These are phyloP conservation scores for Botrytis tulipae DNA, from an alignment of 2,329 filamentous ascomycete genomes.

Conservation along the genomic window DNA sequence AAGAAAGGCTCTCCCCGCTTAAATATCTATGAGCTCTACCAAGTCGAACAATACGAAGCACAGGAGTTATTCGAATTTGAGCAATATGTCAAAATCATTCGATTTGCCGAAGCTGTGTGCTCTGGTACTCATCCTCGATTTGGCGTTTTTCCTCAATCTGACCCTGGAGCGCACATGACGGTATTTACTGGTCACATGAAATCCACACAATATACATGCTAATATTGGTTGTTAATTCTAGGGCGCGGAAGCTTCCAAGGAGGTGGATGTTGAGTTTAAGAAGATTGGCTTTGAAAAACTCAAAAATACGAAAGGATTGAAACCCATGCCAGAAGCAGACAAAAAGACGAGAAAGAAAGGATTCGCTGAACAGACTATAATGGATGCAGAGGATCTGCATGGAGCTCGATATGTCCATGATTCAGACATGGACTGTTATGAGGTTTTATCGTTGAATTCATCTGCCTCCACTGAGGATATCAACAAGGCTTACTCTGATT, in stretches of 20 bases:
- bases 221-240: not conserved
- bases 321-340: not conserved
- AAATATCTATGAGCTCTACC: not conserved
- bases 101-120: constrained; percentile 12
- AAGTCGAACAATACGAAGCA: not conserved
- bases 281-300: not conserved
- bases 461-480: constrained; percentile 1
- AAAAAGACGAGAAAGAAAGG: not conserved
- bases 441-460: not conserved
- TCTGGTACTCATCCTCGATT: constrained; percentile 12
- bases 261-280: too few species aligned
- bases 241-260: not conserved
- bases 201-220: not conserved
- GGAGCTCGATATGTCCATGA: not conserved
- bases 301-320: not conserved
- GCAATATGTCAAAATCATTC: constrained; percentile 14
- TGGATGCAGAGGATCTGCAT: too few species aligned
- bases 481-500: not conserved
- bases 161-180: not conserved
- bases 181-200: not conserved
- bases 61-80: constrained; percentile 1
- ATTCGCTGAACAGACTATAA: not conserved
- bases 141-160: not conserved
- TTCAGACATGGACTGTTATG: constrained; percentile 1
- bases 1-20: not conserved